These are phyloP conservation scores for Starmera quercuum DNA, from an alignment of 805 yeast genomes.

Conservation along the genomic window DNA sequence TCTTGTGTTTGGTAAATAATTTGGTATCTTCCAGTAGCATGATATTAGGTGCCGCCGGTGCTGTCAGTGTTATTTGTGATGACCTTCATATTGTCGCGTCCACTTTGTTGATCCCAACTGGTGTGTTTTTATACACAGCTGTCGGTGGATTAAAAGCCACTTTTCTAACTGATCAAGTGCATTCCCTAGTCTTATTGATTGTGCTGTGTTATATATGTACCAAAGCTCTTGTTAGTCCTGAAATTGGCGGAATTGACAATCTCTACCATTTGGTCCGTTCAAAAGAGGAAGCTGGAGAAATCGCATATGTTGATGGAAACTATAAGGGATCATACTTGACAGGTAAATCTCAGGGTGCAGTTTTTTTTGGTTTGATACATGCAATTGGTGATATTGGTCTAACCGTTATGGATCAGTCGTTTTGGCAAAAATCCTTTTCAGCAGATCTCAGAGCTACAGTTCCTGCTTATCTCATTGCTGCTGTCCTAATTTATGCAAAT, in stretches of 20 bases:
- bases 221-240: slow-evolving; percentile 23
- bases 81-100: slow-evolving; percentile 38
- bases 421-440: slow-evolving; percentile 33
- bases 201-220: slow-evolving; percentile 25
- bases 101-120: slow-evolving; percentile 33
- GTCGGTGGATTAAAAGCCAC: slow-evolving; percentile 43
- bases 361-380: slow-evolving; percentile 20
- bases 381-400: slow-evolving; percentile 30
- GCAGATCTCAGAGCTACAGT: slow-evolving; percentile 28
- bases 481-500: slow-evolving; percentile 23
- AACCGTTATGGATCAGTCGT: slow-evolving; percentile 31
- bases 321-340: slow-evolving; percentile 24
- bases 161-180: slow-evolving; percentile 41
- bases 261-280: slow-evolving; percentile 29
- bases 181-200: slow-evolving; percentile 33
- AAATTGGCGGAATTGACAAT: slow-evolving; percentile 34
- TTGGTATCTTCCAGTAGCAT: slow-evolving; percentile 27
- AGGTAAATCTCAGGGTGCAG: slow-evolving; percentile 19
- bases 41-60: slow-evolving; percentile 34
- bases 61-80: slow-evolving; percentile 24
- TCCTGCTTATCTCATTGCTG: slow-evolving; percentile 30
- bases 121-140: slow-evolving; percentile 39
- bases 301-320: slow-evolving; percentile 23
- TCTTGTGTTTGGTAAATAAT: slow-evolving; percentile 28
- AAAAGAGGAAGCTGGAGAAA: slow-evolving; percentile 21